A percentile compares a stretch with the other conserved stretches of the same genome.
These are phyloP conservation scores for Stachybotrys elegans DNA, from an alignment of 2,329 filamentous ascomycete genomes.

Conservation along the genomic window DNA sequence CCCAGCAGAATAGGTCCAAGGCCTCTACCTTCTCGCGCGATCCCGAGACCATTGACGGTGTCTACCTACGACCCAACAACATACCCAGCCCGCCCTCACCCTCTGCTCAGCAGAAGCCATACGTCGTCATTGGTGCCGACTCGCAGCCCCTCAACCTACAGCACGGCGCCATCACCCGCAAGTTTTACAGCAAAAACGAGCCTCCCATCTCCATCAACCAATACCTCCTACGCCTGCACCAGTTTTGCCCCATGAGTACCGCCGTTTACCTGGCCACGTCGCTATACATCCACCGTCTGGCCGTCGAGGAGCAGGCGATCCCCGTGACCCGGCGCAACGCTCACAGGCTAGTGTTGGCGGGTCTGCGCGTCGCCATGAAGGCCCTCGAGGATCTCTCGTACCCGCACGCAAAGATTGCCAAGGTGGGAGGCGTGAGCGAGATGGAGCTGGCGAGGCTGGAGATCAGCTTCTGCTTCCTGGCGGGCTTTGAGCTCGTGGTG, in stretches of 20 bases:
- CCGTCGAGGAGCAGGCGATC: conserved; percentile 70
- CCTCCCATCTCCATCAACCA: conserved; percentile 79
- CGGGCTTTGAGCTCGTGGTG: conserved; percentile 74
- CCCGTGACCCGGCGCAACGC: conserved; percentile 79
- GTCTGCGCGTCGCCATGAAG: conserved; percentile 85
- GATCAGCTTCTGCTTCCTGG: conserved; percentile 82
- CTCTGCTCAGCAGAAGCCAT: conserved; percentile 36
- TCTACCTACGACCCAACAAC: conserved; percentile 40
- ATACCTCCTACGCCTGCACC: conserved; percentile 82
- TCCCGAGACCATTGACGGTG: conserved; percentile 46
- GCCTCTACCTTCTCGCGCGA: not conserved
- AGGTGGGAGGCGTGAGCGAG: conserved; percentile 83
- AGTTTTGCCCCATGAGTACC: conserved; percentile 88
- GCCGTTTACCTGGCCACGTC: conserved; percentile 89
- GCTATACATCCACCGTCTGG: conserved; percentile 79
- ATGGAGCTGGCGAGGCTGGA: conserved; percentile 78
- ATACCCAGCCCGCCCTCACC: conserved; percentile 18
- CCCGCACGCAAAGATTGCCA: conserved; percentile 75
- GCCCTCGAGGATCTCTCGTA: conserved; percentile 90
- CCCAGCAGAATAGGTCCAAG: conserved; percentile 15
- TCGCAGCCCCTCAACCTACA: conserved; percentile 71
- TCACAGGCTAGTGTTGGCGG: conserved; percentile 80
- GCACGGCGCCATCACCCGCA: conserved; percentile 79
- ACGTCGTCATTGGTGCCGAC: conserved; percentile 61
- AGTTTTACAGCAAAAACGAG: conserved; percentile 86